A percentile compares a stretch with the other conserved stretches of the same genome.
Evolutionary conservation across 306 rosid genomes (phyloP).

Genomic region (Ormosia emarginata): DNA sequence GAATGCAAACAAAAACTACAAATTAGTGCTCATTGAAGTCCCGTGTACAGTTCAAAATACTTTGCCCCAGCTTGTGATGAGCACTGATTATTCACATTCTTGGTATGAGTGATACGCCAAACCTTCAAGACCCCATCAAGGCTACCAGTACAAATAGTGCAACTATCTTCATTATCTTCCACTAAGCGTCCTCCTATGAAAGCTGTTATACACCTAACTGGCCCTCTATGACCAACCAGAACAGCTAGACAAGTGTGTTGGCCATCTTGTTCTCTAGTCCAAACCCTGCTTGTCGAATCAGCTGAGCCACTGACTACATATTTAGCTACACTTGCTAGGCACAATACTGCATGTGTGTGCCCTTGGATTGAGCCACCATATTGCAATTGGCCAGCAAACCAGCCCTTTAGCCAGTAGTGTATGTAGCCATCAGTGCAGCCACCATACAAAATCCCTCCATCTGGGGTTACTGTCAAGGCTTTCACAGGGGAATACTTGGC

Average conservation of each 20-base stretch:
- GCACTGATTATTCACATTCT: constrained; percentile 16
- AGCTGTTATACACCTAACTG: constrained; percentile 64
- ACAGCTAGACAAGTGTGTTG: constrained; percentile 74
- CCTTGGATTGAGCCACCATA: constrained; percentile 93
- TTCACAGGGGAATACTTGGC: constrained; percentile 80
- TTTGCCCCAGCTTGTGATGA: constrained; percentile 39
- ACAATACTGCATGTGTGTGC: constrained; percentile 85
- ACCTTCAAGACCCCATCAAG: constrained; percentile 85
- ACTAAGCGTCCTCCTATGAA: constrained; percentile 34
- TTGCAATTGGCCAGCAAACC: constrained; percentile 78
- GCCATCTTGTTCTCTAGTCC: constrained; percentile 61
- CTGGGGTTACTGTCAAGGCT: constrained; percentile 49
- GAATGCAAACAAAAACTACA: background rate
- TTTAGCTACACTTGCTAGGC: constrained; percentile 54
- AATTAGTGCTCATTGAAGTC: background rate
- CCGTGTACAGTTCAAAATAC: constrained; percentile 49
- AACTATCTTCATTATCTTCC: constrained; percentile 45
- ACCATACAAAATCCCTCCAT: constrained; percentile 60
- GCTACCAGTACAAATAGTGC: constrained; percentile 75
- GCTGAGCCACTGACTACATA: constrained; percentile 84
- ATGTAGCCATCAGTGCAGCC: constrained; percentile 92
- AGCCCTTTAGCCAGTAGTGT: constrained; percentile 83
- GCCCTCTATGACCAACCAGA: constrained; percentile 86
- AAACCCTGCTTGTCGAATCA: constrained; percentile 76
- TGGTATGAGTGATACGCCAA: constrained; percentile 64